phyloP scores from a whole-genome alignment of 202 grass and related monocot species.

The Sporobolus alterniflorus region DNA sequence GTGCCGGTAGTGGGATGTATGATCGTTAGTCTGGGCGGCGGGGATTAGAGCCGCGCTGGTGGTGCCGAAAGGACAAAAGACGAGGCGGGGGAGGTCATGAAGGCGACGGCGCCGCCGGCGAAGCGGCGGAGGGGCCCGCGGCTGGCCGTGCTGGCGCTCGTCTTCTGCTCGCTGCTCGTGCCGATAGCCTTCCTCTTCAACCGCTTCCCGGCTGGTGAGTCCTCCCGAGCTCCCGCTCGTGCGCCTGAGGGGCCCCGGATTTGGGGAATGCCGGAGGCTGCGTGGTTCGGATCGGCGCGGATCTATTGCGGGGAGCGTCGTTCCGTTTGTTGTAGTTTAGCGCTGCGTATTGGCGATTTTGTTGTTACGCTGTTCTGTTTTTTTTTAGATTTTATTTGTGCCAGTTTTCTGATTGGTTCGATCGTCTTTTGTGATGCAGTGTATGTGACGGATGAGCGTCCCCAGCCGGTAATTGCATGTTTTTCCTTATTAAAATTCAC shows the following conservation, averaged over 20 bases:
- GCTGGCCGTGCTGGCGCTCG: conserved; percentile 86
- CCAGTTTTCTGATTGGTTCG: conserved; percentile 47
- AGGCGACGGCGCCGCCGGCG: conserved; percentile 73
- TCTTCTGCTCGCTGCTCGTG: conserved; percentile 95
- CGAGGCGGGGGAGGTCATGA: conserved; percentile 57
- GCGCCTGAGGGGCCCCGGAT: background rate
- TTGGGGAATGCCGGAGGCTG: conserved; percentile 52
- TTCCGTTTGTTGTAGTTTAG: conserved; percentile 28
- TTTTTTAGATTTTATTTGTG: conserved; percentile 22
- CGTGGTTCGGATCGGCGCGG: conserved; percentile 55
- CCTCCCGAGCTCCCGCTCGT: background rate
- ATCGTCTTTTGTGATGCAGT: conserved; percentile 65
- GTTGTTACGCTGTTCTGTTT: conserved; percentile 6
- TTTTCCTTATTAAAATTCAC: background rate
- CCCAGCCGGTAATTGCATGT: conserved; percentile 66
- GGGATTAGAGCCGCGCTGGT: conserved; percentile 20
- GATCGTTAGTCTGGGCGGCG: conserved; percentile 34
- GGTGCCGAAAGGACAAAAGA: conserved; percentile 16
- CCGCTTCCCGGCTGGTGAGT: conserved; percentile 75
- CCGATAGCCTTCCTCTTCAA: conserved; percentile 96
- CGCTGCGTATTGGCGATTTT: conserved; percentile 27
- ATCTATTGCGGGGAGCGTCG: conserved; percentile 40
- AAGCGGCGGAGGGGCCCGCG: conserved; percentile 83
- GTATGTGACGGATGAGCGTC: conserved; percentile 83
- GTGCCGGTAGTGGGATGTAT: conserved; percentile 44